Conservation (phyloP, 2,329 filamentous ascomycete genomes). For the Paecilomyces sp. region DNA sequence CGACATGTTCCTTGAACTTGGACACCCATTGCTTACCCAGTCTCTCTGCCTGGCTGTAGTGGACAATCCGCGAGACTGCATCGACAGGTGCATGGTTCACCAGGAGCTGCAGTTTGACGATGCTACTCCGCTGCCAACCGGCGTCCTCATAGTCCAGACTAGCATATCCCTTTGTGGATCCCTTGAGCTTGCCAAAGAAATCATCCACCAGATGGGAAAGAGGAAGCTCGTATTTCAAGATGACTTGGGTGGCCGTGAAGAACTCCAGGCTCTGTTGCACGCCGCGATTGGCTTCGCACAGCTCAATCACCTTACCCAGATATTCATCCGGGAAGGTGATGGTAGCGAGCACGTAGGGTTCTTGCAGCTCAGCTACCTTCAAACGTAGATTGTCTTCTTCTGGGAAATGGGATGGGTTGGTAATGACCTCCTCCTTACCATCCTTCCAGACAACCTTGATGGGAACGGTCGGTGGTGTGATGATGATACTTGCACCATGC, state of each 20-base stretch:
- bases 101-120: constrained; percentile 84
- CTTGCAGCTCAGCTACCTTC: constrained; percentile 56
- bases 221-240: constrained; percentile 85
- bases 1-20: constrained; percentile 95
- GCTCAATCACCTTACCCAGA: constrained; percentile 85
- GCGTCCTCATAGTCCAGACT: constrained; percentile 95
- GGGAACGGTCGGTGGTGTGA: constrained; percentile 91
- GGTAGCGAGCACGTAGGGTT: constrained; percentile 73
- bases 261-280: constrained; percentile 83
- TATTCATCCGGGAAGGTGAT: constrained; percentile 92
- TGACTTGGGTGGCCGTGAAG: constrained; percentile 87
- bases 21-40: constrained; percentile 82
- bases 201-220: constrained; percentile 89
- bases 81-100: constrained; percentile 93
- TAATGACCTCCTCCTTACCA: constrained; percentile 70
- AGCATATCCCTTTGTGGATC: constrained; percentile 88
- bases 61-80: constrained; percentile 85
- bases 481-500: constrained; percentile 90
- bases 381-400: constrained; percentile 55
- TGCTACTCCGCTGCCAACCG: constrained; percentile 70
- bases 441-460: constrained; percentile 76
- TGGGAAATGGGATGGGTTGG: constrained; percentile 83
- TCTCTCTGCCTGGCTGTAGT: constrained; percentile 70
- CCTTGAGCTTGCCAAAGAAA: constrained; percentile 94
- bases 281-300: constrained; percentile 85